A percentile compares a stretch with the other conserved stretches of the same genome.
These are phyloP conservation scores for Globisporangium echinulatum DNA, from an alignment of 352 stramenopile species.

Conservation along the genomic window DNA sequence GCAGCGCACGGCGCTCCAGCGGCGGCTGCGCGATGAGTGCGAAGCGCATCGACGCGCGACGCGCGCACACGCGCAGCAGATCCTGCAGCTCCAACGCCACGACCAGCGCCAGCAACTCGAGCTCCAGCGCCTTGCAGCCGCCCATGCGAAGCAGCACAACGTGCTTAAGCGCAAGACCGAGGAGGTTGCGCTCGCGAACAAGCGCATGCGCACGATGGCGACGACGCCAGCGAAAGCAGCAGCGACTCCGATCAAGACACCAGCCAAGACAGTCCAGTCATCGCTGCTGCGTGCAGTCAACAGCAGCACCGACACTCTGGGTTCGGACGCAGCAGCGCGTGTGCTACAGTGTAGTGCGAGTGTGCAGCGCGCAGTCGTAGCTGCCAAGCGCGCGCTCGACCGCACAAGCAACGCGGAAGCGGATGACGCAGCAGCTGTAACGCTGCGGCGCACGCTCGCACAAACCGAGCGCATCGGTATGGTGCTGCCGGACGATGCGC, in stretches of 20 bases:
- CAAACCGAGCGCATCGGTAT: slow-evolving; percentile 6
- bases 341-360: no score
- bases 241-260: background rate
- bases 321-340: slow-evolving; percentile 7
- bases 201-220: slow-evolving; percentile 31
- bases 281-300: background rate
- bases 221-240: slow-evolving; percentile 20
- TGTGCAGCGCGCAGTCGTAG: no score
- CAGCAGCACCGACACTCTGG: slow-evolving; percentile 17
- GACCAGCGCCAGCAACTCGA: slow-evolving; percentile 54
- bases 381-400: slow-evolving; percentile 19
- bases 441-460: background rate
- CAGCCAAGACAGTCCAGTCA: background rate
- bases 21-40: slow-evolving; percentile 27
- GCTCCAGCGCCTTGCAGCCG: slow-evolving; percentile 34
- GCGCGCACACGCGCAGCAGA: slow-evolving; percentile 36
- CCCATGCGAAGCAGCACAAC: slow-evolving; percentile 37
- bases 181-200: slow-evolving; percentile 33
- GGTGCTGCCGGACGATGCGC: background rate
- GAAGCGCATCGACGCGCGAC: slow-evolving; percentile 38
- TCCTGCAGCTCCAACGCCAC: slow-evolving; percentile 46
- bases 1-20: slow-evolving; percentile 34
- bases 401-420: slow-evolving; percentile 21
- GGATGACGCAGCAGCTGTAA: background rate
- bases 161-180: slow-evolving; percentile 61